Base-by-base conservation (phyloP, 768 basidiomycete species). In the Mycena capillaripes region DNA sequence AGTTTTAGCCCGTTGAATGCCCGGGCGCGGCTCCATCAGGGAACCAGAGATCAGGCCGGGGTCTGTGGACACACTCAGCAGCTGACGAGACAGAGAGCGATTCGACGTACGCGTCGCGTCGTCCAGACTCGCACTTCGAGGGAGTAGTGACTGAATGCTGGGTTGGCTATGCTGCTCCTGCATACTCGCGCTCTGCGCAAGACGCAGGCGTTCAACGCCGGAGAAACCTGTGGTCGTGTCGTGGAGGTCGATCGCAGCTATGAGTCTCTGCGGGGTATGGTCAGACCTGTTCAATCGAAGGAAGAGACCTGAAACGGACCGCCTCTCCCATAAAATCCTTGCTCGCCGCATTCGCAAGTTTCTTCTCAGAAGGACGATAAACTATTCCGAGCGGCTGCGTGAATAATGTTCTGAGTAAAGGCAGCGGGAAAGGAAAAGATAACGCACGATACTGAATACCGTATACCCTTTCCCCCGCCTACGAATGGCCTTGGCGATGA, bases 241-340 rank as follows among this genome's bases (percentile, higher is more conserved):
- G 57, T 79, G 85, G 11, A 89, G 82, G 76, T 96, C 94, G 44
- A 90, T 89, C 0, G 95, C 90, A 17, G 97, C 97, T 42, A 98
- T 91, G 29, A 98, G 86, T 87, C 89, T 93, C 92, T 94, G 78
- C 30, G 46, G 34, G 34, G 21, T 5, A 36, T 59, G 58, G 17
- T 72, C n/a, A 71, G 62, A 59, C 5, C 1, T 32, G 36, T 17
- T 44, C 14, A 17, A 44, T 17, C 6, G 42, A 19, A 21, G 17
- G 6, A 44, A 9, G 19, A 17, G 42, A 44, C 1, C 16, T 19
- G 14, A 42, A 58, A 81, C 90, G 58, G 76, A 92, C 93, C 19
- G 97, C 95, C 81, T 95, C 95, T 55, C 97, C 97, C 82, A 98
- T 88, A 81, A 96, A 98, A 80, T 97, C 94, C 75, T 93, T 94